These are phyloP conservation scores for Tylopilus rubrobrunneus DNA, from an alignment of 768 basidiomycete species.

Conservation along the genomic window DNA sequence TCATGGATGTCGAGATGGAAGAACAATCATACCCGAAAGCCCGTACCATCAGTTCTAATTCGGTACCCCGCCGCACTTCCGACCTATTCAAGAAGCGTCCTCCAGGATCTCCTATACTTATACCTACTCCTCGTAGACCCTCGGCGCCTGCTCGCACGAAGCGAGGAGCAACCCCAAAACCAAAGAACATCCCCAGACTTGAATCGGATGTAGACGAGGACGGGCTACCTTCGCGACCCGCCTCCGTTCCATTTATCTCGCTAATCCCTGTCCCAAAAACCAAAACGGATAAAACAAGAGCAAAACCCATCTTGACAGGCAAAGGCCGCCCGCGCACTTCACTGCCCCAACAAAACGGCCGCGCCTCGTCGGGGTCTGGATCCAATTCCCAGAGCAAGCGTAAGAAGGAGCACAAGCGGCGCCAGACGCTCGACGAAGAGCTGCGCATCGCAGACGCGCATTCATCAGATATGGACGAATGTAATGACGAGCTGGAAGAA, in stretches of 20 bases:
- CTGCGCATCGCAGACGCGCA: conserved; percentile 44
- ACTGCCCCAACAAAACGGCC: conserved; percentile 1
- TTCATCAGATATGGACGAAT: conserved; percentile 28
- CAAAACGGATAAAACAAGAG: conserved; percentile 11
- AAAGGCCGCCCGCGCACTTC: conserved; percentile 18
- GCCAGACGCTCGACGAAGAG: conserved; percentile 67
- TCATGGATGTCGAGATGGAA: conserved; percentile 39
- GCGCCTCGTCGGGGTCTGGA: conserved; percentile 6
- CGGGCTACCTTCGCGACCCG: background rate
- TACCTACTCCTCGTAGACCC: conserved; percentile 48
- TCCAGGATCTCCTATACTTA: conserved; percentile 63
- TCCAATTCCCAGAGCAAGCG: conserved; percentile 15
- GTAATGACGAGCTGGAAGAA: conserved; percentile 35
- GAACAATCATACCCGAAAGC: conserved; percentile 14
- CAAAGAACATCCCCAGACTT: conserved; percentile 10
- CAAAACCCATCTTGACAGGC: conserved; percentile 12
- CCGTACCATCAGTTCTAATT: conserved; percentile 3
- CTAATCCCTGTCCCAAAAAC: conserved; percentile 20
- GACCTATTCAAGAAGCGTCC: conserved; percentile 56
- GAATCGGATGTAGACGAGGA: conserved; percentile 29
- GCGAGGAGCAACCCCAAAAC: conserved; percentile 30
- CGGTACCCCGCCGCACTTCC: conserved; percentile 16
- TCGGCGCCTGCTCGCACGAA: conserved; percentile 54
- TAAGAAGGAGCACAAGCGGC: conserved; percentile 28
- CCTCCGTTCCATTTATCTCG: conserved; percentile 20